Conservation (phyloP, 345 rosid species). For the Pugionium cornutum region DNA sequence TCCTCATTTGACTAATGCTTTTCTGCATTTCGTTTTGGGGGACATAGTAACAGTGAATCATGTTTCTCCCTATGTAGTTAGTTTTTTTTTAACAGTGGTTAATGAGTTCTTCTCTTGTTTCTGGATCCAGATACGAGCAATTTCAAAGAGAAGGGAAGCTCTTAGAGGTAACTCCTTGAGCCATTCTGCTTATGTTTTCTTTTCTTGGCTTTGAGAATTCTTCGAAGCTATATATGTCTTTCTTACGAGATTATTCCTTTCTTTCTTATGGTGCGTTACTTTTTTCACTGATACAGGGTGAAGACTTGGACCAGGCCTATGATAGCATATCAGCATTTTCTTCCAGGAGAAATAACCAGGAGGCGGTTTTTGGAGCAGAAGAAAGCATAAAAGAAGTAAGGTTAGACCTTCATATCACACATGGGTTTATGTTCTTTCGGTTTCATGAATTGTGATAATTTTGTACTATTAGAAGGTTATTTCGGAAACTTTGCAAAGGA, state of each 20-base stretch:
- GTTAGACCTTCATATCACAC: slow-evolving; percentile 44
- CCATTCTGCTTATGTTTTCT: not conserved
- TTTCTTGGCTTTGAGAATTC: not conserved
- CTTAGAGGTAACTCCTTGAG: slow-evolving; percentile 56
- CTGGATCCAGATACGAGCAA: slow-evolving; percentile 58
- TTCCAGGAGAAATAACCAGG: slow-evolving; percentile 79
- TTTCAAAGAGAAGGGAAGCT: slow-evolving; percentile 77
- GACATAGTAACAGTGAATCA: not conserved
- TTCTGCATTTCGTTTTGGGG: not conserved
- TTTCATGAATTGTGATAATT: not conserved
- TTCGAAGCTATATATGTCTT: not conserved
- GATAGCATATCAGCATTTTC: slow-evolving; percentile 96
- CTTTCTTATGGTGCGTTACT: slow-evolving; percentile 40
- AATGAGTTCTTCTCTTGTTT: slow-evolving; percentile 28
- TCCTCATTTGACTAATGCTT: not conserved
- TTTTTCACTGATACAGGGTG: slow-evolving; percentile 54
- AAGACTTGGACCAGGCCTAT: slow-evolving; percentile 88
- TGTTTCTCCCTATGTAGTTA: not conserved
- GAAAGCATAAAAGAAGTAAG: slow-evolving; percentile 83
- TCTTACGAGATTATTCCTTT: slow-evolving; percentile 6
- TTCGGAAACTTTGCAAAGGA: not conserved
- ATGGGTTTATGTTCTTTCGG: slow-evolving; percentile 1
- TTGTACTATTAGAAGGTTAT: not conserved
- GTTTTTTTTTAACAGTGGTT: slow-evolving; percentile 4
- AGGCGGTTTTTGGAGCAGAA: slow-evolving; percentile 93